Conservation (phyloP, 2,329 filamentous ascomycete species). For the Phyllosticta citribraziliensis region DNA sequence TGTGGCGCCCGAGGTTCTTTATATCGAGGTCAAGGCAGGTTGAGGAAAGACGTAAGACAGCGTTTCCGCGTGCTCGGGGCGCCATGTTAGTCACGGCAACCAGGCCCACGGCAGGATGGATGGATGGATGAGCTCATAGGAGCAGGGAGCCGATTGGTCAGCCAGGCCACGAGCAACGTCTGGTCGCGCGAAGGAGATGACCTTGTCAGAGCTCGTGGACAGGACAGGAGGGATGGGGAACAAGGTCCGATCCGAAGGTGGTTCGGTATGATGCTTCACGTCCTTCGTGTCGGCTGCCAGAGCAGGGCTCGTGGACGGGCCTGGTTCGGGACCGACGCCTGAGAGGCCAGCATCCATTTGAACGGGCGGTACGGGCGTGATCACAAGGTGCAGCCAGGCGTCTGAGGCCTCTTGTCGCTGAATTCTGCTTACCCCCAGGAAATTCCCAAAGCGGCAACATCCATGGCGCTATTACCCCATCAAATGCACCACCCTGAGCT, state of each 20-base stretch:
- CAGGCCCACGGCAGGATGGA: neutral
- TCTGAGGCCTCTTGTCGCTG: neutral
- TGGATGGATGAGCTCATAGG: neutral
- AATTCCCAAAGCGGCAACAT: constrained; percentile 8
- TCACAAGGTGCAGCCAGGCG: constrained; percentile 6
- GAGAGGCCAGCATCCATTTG: neutral
- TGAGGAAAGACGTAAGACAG: neutral
- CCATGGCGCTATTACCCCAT: constrained; percentile 3
- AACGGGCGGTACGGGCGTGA: neutral
- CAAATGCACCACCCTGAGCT: neutral
- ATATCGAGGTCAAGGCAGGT: neutral
- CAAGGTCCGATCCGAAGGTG: neutral
- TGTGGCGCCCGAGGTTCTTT: constrained; percentile 7
- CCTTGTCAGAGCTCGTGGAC: neutral
- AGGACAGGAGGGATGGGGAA: neutral
- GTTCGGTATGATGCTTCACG: neutral
- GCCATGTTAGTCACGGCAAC: neutral
- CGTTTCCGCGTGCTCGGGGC: neutral
- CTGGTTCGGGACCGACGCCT: neutral
- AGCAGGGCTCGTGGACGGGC: neutral
- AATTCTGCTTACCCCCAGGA: constrained; percentile 10
- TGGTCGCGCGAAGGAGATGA: neutral
- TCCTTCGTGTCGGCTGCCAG: neutral
- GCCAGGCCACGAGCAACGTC: neutral
- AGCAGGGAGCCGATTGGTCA: neutral